Conservation (phyloP, 441 rosid genomes). For the Iberis amara region DNA sequence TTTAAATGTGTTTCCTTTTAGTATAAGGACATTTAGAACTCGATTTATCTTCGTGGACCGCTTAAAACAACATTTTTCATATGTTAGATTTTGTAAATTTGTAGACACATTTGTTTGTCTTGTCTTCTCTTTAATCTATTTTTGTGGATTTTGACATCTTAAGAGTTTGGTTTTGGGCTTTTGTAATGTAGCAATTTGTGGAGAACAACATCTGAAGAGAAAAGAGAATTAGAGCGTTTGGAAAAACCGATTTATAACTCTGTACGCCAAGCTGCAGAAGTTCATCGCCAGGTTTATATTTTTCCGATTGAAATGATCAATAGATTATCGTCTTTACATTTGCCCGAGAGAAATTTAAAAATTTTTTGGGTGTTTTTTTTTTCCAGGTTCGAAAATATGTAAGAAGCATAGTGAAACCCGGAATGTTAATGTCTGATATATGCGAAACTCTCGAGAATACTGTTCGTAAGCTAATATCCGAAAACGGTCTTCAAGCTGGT, state of each 20-base stretch:
- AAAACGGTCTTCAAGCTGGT: constrained; percentile 94
- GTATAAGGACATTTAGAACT: not conserved
- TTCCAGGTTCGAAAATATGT: constrained; percentile 75
- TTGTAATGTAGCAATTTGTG: constrained; percentile 63
- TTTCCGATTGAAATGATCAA: not conserved
- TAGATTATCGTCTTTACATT: not conserved
- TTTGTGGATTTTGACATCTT: not conserved
- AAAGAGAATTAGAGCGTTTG: constrained; percentile 82
- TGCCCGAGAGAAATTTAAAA: constrained; percentile 7
- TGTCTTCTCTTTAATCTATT: not conserved
- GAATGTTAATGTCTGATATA: constrained; percentile 90
- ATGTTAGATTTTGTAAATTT: constrained; percentile 1
- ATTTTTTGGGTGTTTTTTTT: not conserved
- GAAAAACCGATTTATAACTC: constrained; percentile 83
- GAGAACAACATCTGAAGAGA: constrained; percentile 96
- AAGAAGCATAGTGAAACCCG: constrained; percentile 74
- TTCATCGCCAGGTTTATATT: constrained; percentile 77
- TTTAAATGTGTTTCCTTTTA: too few species aligned
- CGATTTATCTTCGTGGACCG: too few species aligned
- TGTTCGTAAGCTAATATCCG: constrained; percentile 82
- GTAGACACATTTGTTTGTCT: not conserved
- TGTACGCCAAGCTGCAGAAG: constrained; percentile 94
- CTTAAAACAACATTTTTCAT: not conserved
- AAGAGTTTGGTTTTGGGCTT: constrained; percentile 6
- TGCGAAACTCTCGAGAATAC: constrained; percentile 87